Base-by-base conservation (phyloP, 2,329 filamentous ascomycete species). In the Beauveria sp. region DNA sequence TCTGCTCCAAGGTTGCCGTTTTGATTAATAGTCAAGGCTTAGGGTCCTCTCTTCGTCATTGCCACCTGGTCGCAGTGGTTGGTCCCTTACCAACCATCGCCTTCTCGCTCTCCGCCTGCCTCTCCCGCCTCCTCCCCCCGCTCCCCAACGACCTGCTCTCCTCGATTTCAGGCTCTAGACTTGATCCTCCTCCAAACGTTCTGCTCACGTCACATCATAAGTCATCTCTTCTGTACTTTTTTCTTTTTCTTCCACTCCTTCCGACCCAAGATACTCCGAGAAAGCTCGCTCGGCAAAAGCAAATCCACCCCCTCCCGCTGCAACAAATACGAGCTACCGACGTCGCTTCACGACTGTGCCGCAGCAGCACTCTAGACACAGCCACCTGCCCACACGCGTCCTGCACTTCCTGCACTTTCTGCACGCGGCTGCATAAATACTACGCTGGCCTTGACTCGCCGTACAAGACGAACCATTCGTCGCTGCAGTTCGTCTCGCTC, bases 71-170 rank as follows among this genome's bases (percentile, higher is more conserved):
- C 34, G 22, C 58, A 54, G 24, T 54, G 50, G 26, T 24, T 60
- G 58, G 50, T 60, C 58, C 57, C 57, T 46, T 52, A 24, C 57
- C 57, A 51, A 45, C 57, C 57, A 57, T 57, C 42, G 58, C 42
- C 26, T 53, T 51, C 24, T 58, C 28, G 7, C 55, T 51, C 56
- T 28, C 34, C 46, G 45, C 56, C 56, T 50, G 20, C 8, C 20
- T 42, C 34, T 49, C 45, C 49, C 49, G 57, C 57, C 56, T 51
- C 56, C 34, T 38, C 30, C 47, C 57, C 58, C 49, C 42, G 40
- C 45, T 50, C 45, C 45, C 22, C 5, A 12, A 52, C 46, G 10
- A 26, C 40, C 20, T 14, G 49, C 42, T 40, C 24, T 51, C 42
- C 40, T 53, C 42, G 28, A 50, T 60, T 60, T 54, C 49, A 60